Base-by-base conservation (phyloP, 768 basidiomycete species). In the Aureoboletus auriporus region DNA sequence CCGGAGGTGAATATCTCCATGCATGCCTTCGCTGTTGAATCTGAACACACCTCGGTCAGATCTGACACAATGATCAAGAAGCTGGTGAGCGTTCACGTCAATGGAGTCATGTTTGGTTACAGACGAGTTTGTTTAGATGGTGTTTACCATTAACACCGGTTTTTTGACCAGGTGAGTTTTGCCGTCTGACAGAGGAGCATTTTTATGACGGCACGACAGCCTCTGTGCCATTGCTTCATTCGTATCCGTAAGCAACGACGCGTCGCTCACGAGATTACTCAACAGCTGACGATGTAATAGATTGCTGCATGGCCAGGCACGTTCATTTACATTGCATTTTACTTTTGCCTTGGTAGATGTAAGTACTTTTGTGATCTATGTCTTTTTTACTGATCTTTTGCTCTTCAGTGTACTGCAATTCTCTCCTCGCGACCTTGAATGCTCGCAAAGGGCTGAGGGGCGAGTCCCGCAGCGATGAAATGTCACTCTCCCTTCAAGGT, bases 311-410 rank as follows among this genome's bases (percentile, higher is more conserved):
- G 75, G 36, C 74, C 74, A 0, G 34, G 66, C 9, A 80, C 80
- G 0, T 82, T 83, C 64, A 64, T 82, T 46, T 84, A 83, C 48
- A 82, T 84, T 40, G 70, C 75, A 2, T 84, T 83, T 65, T 84
- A 76, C 61, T 82, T 84, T 56, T 80, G 76, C 59, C 73, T 83
- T 27, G 82, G 82, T 28, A 74, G 82, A 44, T 62, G 82, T 83
- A 57, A 57, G 80, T 74, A 12, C 2, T 29, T 35, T 12, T 10
- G 14, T 17, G 13, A 7, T 16, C 14, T 6, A 26, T n/a, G 6
- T 33, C 17, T 6, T 6, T 7, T 35, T n/a, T 14, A 5, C 16
- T 47, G 16, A 59, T 4, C 0, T 10, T 3, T 9, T 14, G 14
- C 5, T 33, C 9, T 3, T 10, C 40, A 83, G 80, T 83, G 1